Evolutionary conservation across 1,139 yeast genomes (phyloP).

Genomic region (Taphrina communis): DNA sequence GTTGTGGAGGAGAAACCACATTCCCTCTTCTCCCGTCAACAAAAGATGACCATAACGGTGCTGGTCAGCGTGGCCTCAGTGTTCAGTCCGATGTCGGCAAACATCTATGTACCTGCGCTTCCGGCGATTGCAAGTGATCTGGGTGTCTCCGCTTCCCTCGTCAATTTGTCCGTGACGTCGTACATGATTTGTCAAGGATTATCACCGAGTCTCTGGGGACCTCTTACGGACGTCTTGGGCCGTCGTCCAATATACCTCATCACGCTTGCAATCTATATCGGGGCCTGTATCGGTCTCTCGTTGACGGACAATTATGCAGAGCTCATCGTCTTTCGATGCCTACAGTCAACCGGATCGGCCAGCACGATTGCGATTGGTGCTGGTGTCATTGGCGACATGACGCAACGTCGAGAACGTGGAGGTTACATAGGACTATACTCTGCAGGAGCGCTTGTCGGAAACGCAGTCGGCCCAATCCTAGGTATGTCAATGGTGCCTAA

Average conservation of each 20-base stretch:
- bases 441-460: conserved; percentile 73
- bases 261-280: conserved; percentile 62
- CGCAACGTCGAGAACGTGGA: conserved; percentile 68
- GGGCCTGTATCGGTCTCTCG: conserved; percentile 67
- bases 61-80: conserved; percentile 59
- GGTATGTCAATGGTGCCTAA: background rate
- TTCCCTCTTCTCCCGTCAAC: conserved; percentile 55
- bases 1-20: conserved; percentile 50
- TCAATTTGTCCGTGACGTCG: conserved; percentile 72
- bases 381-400: conserved; percentile 73
- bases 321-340: conserved; percentile 63
- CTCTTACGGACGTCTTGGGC: conserved; percentile 71
- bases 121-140: conserved; percentile 62
- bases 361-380: conserved; percentile 70
- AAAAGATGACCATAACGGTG: conserved; percentile 53
- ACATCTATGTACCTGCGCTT: conserved; percentile 77
- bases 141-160: conserved; percentile 60
- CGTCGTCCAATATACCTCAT: conserved; percentile 67
- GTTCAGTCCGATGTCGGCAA: conserved; percentile 69
- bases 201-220: conserved; percentile 64
- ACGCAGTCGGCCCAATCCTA: conserved; percentile 57
- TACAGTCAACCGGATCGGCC: conserved; percentile 74
- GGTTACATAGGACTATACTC: conserved; percentile 64
- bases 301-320: conserved; percentile 60
- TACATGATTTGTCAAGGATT: conserved; percentile 74